Evolutionary conservation across 192 early-diverging fungal genomes (phyloP), one percentile per base, ranked within the genome.

Genomic region (Umbelopsis sp.): DNA sequence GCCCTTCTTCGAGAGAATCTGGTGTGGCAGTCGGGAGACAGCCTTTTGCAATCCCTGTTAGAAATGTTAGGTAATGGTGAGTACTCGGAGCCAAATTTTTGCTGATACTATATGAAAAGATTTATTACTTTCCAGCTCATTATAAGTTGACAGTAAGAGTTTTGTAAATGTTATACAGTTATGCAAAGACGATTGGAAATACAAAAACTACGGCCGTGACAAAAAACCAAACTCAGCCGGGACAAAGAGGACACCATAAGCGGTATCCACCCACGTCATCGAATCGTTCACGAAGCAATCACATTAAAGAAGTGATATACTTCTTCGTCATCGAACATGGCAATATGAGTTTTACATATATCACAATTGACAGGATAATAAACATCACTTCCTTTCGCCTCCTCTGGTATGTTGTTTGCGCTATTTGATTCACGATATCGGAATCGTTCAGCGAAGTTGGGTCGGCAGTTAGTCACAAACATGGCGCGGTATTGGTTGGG

Each of bases 11-110:
- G 85, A 82, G 22, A 86, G 81, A 51, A 95, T 78, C 75, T 89
- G 87, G 55, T 89, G 90, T 25, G 94, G 94, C 77, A 95, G 86
- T 46, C 94, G 84, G 64, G 85, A 80, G 41, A 95, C 85, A 58
- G 92, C 92, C 79, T 95, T 95, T 78, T 78, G 76, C 35, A 78
- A 46, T n/a, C 76, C 76, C 76, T 73, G 64, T 21, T 13, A 4
- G 13, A 23, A 23, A 65, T 41, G 37, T 0, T 0, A 4, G 10
- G 37, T 10, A 41, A 41, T 41, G 7, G 30, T 61, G 30, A 58
- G 50, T 22, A 51, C 23, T 20, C 21, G 5, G 37, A 52, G 30
- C 55, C 15, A 18, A 6, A 10, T 13, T 1, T 2, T 35, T 61
- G 18, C 18, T 7, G 18, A 16, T 61, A 37, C 18, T 27, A 35